phyloP scores from a whole-genome alignment of 371 early-diverging fungal genomes.

The Lichtheimia corymbifera region DNA sequence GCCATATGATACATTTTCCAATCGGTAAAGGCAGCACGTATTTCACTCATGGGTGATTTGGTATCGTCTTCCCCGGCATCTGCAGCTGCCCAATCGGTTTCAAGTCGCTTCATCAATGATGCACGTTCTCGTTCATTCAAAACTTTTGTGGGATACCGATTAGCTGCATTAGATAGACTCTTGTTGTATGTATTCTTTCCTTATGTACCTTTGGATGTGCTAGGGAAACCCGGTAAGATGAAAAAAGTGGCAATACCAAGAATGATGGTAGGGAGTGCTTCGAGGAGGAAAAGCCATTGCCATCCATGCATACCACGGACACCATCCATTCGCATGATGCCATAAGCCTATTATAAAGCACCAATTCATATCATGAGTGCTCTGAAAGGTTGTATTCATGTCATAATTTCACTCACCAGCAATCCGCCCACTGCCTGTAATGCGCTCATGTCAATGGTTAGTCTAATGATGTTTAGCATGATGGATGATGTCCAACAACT shows the following conservation, averaged over 20 bases:
- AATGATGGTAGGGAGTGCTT: slow-evolving; percentile 69
- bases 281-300: slow-evolving; percentile 78
- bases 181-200: background rate
- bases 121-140: slow-evolving; percentile 58
- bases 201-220: slow-evolving; percentile 57
- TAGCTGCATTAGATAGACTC: background rate
- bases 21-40: slow-evolving; percentile 55
- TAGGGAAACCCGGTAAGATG: slow-evolving; percentile 73
- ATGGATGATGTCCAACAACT: slow-evolving; percentile 13
- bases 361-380: background rate
- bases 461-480: background rate
- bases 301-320: slow-evolving; percentile 46
- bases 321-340: slow-evolving; percentile 61
- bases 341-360: slow-evolving; percentile 42
- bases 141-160: slow-evolving; percentile 21
- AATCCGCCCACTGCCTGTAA: slow-evolving; percentile 55
- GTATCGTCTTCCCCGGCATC: slow-evolving; percentile 44
- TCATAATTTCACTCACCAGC: slow-evolving; percentile 21
- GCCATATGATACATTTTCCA: slow-evolving; percentile 59
- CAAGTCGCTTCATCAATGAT: slow-evolving; percentile 56
- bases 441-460: background rate
- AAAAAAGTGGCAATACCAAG: slow-evolving; percentile 60
- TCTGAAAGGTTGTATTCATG: background rate
- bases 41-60: slow-evolving; percentile 59
- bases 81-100: slow-evolving; percentile 30